Evolutionary conservation across 2,329 filamentous ascomycete species (phyloP), one percentile per base, ranked within the genome.

Genomic region (Nigrospora sphaerica): DNA sequence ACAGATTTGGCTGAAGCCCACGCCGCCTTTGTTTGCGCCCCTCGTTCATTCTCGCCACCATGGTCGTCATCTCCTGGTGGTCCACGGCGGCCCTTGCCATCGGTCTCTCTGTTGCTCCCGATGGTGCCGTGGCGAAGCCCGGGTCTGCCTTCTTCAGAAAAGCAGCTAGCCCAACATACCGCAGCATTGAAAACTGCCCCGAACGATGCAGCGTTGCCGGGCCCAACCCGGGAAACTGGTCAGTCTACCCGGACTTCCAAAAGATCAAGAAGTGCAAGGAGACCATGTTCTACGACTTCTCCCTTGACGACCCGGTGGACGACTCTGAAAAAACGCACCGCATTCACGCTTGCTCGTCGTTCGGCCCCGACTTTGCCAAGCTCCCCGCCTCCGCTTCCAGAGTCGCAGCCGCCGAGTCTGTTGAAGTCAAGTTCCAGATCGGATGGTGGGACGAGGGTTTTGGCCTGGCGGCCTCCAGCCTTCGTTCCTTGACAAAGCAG

Each of bases 231-330:
- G 52, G 49, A 12, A 59, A 61, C 37, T 60, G 57, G 57, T 52
- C 56, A 13, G 52, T 53, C 17, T 59, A 58, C 39, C 51, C 49
- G 58, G 3, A 28, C 23, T 28, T 28, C 23, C 23, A 28, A 9
- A 42, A 52, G 40, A 51, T 64, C 46, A 49, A 45, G 9, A 46
- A 39, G 6, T 67, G 63, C 51, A 44, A 52, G 34, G 43, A 58
- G 50, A 58, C 57, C 45, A 51, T 65, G 46, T 61, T 65, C 43
- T 64, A 62, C 39, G 49, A 56, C 46, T 66, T 67, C 46, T 59
- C 58, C n/a, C 46, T 67, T 42, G 56, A 60, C 40, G 63, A 67
- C 46, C 44, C 47, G 14, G 58, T 67, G 13, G 63, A 67, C 45
- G 56, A 64, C 44, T 9, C 23, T 28, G n/a, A n/a, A n/a, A n/a